A percentile compares a stretch with the other conserved stretches of the same genome.
These are phyloP conservation scores for Geotrichum klebahnii DNA, from an alignment of 1,139 yeast species.

Conservation along the genomic window DNA sequence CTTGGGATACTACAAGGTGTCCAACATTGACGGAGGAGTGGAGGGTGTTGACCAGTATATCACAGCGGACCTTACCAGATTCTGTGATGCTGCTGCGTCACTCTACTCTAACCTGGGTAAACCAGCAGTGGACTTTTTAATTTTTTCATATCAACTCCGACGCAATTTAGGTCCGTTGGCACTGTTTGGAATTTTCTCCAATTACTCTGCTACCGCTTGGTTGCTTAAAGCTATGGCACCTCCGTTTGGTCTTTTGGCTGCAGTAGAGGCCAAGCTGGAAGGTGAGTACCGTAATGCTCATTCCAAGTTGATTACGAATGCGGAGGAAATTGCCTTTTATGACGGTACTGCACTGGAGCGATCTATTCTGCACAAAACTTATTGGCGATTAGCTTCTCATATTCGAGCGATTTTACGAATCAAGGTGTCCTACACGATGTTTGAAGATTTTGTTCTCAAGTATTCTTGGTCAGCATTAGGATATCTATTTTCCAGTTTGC, in stretches of 20 bases:
- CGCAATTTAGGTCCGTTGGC: conserved; percentile 85
- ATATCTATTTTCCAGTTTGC: conserved; percentile 81
- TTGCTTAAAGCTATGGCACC: conserved; percentile 73
- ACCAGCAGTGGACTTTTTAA: conserved; percentile 82
- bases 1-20: conserved; percentile 74
- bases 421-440: conserved; percentile 58
- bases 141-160: conserved; percentile 78
- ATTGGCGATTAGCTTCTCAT: conserved; percentile 54
- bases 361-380: conserved; percentile 57
- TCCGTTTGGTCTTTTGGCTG: conserved; percentile 74
- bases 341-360: conserved; percentile 86
- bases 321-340: conserved; percentile 92
- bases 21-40: conserved; percentile 43
- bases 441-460: conserved; percentile 84
- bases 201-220: conserved; percentile 77
- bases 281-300: conserved; percentile 89
- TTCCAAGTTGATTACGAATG: conserved; percentile 76
- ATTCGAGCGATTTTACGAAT: conserved; percentile 44
- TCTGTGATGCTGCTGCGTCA: conserved; percentile 78
- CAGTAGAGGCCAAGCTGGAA: conserved; percentile 67
- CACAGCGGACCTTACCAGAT: conserved; percentile 77
- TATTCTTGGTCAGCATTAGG: conserved; percentile 96
- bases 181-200: conserved; percentile 71
- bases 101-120: conserved; percentile 86
- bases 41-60: conserved; percentile 67